Percentiles rank a stretch among this genome's conserved stretches.
Evolutionary conservation across 805 yeast species (phyloP).

Genomic region (Ogataea nakhonphanomensis): DNA sequence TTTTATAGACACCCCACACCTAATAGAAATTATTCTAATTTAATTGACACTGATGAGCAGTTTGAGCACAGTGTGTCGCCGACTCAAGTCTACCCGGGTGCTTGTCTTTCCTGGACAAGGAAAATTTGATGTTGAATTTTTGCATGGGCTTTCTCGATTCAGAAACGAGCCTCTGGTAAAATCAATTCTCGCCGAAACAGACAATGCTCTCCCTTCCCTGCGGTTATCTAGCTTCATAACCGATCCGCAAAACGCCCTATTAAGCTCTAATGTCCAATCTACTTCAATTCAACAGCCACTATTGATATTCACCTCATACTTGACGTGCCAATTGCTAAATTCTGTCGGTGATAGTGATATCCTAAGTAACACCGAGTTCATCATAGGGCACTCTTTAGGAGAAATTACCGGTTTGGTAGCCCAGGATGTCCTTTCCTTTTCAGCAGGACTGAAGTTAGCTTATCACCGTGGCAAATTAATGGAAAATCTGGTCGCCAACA

Average conservation of each 20-base stretch:
- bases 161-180: conserved; percentile 11
- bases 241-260: conserved; percentile 10
- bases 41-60: neutral
- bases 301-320: conserved; percentile 26
- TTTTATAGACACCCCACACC: neutral
- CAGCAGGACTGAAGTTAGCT: conserved; percentile 26
- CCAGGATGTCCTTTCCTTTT: conserved; percentile 26
- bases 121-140: conserved; percentile 15
- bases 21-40: neutral
- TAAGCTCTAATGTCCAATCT: conserved; percentile 13
- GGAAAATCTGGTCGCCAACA: conserved; percentile 26
- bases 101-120: conserved; percentile 35
- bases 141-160: conserved; percentile 11
- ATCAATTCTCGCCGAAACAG: conserved; percentile 17
- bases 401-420: conserved; percentile 31
- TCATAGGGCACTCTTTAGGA: conserved; percentile 37
- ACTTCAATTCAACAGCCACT: conserved; percentile 35
- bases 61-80: conserved; percentile 1
- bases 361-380: conserved; percentile 20
- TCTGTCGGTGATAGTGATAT: conserved; percentile 22
- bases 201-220: conserved; percentile 21
- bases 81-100: conserved; percentile 9
- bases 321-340: conserved; percentile 20
- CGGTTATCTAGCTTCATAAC: conserved; percentile 19
- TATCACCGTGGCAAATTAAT: conserved; percentile 31